phyloP scores from a whole-genome alignment of 176 grass and related monocot species.

The Eleusine indica region DNA sequence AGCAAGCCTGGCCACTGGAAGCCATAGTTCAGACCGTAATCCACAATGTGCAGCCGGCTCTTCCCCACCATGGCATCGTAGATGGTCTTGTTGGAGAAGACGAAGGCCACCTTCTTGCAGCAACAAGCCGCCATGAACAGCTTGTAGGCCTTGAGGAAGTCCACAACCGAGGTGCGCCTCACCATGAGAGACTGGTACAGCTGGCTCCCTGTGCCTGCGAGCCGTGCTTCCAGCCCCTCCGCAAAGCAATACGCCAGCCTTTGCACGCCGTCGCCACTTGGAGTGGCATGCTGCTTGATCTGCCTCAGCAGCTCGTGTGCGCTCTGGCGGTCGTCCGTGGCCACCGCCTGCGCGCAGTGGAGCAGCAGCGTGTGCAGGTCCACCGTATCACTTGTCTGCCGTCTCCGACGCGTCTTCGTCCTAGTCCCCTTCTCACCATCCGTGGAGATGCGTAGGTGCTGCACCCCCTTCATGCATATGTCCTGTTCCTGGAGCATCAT shows the following conservation, averaged over 20 bases:
- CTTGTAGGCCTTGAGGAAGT: conserved; percentile 5
- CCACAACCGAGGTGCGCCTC: not conserved
- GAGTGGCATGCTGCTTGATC: conserved; percentile 46
- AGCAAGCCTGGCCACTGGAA: not conserved
- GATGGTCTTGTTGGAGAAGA: not conserved
- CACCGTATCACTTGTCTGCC: conserved; percentile 32
- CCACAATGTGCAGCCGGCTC: not conserved
- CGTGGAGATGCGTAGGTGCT: not conserved
- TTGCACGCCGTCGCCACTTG: conserved; percentile 46
- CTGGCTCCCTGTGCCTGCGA: conserved; percentile 63
- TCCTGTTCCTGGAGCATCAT: conserved; percentile 29
- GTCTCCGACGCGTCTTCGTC: not conserved
- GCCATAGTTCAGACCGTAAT: not conserved
- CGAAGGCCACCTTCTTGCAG: not conserved
- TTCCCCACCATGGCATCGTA: not conserved
- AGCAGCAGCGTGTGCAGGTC: conserved; percentile 64
- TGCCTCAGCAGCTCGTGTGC: conserved; percentile 52
- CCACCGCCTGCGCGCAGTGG: conserved; percentile 59
- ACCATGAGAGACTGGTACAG: conserved; percentile 26
- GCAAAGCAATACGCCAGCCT: conserved; percentile 68
- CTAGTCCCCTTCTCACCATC: not conserved
- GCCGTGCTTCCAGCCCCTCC: conserved; percentile 64
- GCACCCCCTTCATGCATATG: not conserved
- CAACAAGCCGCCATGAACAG: not conserved
- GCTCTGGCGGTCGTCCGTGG: conserved; percentile 42